These are phyloP conservation scores for Emericellopsis cladophorae DNA, from an alignment of 2,329 filamentous ascomycete species.

Conservation along the genomic window DNA sequence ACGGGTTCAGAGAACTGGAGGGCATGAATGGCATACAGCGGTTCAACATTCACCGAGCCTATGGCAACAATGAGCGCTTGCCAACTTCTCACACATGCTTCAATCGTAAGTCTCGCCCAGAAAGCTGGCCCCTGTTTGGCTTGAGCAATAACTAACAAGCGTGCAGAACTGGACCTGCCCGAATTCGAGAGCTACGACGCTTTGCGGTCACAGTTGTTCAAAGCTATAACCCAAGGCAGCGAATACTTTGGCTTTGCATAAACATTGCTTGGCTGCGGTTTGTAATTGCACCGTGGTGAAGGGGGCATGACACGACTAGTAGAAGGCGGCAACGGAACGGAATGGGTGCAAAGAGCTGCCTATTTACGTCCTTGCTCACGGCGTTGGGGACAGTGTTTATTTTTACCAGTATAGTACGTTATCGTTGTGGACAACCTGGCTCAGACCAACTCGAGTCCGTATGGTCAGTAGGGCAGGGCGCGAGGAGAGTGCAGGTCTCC, in stretches of 20 bases:
- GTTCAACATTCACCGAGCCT: constrained; percentile 98
- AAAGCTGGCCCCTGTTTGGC: background rate
- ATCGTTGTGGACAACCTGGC: too few relatives aligned
- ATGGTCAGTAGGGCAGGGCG: background rate
- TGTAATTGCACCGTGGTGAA: too few relatives aligned
- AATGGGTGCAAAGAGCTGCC: too few relatives aligned
- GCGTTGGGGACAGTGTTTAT: too few relatives aligned
- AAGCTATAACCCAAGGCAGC: constrained; percentile 93
- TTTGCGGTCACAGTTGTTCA: constrained; percentile 77
- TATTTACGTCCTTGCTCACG: too few relatives aligned
- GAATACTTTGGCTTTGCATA: constrained; percentile 97
- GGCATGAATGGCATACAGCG: constrained; percentile 97
- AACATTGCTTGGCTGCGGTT: constrained; percentile 7
- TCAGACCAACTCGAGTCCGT: too few relatives aligned
- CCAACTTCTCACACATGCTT: constrained; percentile 98
- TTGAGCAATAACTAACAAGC: constrained; percentile 25
- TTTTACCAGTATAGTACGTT: too few relatives aligned
- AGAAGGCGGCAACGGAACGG: too few relatives aligned
- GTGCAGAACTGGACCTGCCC: constrained; percentile 82
- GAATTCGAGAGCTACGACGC: constrained; percentile 96
- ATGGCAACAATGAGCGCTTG: constrained; percentile 88
- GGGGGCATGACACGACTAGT: too few relatives aligned
- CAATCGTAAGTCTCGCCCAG: constrained; percentile 65
- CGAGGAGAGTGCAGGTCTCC: constrained; percentile 10
- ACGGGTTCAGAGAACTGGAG: constrained; percentile 97